Conservation (phyloP, 345 rosid genomes). For the Arabis alpina region DNA sequence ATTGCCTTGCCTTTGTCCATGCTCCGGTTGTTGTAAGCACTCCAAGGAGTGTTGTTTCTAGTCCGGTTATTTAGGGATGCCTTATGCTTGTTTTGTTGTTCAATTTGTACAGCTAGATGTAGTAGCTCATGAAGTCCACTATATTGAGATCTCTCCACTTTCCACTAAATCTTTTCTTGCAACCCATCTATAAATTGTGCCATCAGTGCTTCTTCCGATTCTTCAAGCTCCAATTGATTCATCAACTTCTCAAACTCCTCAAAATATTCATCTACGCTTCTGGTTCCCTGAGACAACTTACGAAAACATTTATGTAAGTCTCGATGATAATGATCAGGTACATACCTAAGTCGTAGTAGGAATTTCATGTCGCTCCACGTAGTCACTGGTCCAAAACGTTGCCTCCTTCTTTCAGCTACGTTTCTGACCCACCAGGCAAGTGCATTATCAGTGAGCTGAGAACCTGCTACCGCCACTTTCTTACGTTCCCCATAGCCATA, state of each 20-base stretch:
- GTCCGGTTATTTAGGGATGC: not conserved
- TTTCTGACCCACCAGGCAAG: not conserved
- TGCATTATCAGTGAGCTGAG: not conserved
- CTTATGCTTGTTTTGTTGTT: not conserved
- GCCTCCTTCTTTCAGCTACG: not conserved
- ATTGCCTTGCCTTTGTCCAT: too few relatives aligned
- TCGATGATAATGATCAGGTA: not conserved
- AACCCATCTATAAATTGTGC: not conserved
- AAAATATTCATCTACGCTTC: not conserved
- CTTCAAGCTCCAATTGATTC: not conserved
- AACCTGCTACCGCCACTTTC: not conserved
- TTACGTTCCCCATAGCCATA: not conserved
- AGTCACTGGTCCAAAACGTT: not conserved
- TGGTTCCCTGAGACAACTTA: not conserved
- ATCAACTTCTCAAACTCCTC: not conserved
- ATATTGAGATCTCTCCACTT: not conserved
- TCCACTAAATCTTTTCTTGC: not conserved
- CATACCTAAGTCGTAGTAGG: not conserved
- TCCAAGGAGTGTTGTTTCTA: too few relatives aligned
- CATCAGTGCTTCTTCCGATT: not conserved
- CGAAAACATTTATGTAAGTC: not conserved
- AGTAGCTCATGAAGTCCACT: not conserved
- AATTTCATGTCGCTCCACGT: not conserved
- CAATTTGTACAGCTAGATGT: not conserved
- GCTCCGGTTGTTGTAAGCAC: too few relatives aligned